Evolutionary conservation across 2,329 filamentous ascomycete genomes (phyloP), one percentile per base, ranked within the genome.

Genomic region (Knoxdaviesia capensis): DNA sequence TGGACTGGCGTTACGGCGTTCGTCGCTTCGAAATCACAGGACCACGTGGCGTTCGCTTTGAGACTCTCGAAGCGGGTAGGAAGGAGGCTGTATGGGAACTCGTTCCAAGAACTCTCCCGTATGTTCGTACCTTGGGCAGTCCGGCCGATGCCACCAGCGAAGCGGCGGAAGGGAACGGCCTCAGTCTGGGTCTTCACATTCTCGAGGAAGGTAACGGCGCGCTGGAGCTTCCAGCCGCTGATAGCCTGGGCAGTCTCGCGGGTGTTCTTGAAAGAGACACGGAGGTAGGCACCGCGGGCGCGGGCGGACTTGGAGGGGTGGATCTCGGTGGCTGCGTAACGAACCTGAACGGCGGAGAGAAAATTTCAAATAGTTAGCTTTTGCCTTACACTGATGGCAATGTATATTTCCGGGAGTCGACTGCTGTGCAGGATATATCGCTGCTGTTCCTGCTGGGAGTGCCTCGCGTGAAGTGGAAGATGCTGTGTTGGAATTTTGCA

Each of bases 261-360:
- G 64, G 90, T 98, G 80, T 98, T 98, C 81, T 98, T 98, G 84
- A 94, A 98, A 57, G 84, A 93, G 58, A 96, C 88, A 64, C 90
- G 86, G 59, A 98, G 83, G 77, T 96, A 98, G 65, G 87, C 86
- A 68, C 92, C 90, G 69, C 90, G 87, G 63, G 88, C 82, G 73
- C 88, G 85, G 68, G 90, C 90, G 71, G 84, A 93, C 77, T 94
- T 94, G 57, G 79, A 74, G 66, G 78, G 69, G 59, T 80, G 72
- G 64, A 92, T 88, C 64, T 86, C 75, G 61, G 79, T 83, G 63
- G 82, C 82, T 68, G 85, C 85, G 86, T 94, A 94, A 69, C 87
- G 85, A 74, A 93, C 85, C 86, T 92, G 59, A 40, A 45, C 37
- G 41, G 34, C 40, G 28, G 37, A 30, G 32, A 33, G 31, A 41